Conservation (phyloP, 345 rosid genomes). For the Anastatica hierochuntica region DNA sequence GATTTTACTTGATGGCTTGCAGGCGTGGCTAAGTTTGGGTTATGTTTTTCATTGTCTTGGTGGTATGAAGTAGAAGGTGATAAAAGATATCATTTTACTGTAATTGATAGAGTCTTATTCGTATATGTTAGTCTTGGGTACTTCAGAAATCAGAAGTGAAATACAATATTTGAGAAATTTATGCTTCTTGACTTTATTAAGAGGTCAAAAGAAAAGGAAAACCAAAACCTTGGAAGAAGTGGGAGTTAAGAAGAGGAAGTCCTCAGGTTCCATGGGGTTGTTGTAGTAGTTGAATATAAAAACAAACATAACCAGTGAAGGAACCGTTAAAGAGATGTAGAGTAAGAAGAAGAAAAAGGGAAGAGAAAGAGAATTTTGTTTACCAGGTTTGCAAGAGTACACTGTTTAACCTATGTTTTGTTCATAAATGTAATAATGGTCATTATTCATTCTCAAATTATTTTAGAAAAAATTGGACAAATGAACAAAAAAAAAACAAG, state of each 20-base stretch:
- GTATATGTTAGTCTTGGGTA: not conserved
- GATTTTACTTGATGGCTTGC: slow-evolving; percentile 34
- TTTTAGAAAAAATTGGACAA: no score
- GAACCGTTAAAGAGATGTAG: not conserved
- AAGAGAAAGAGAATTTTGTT: not conserved
- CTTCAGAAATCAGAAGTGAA: slow-evolving; percentile 6
- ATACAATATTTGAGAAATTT: not conserved
- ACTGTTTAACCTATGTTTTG: no score
- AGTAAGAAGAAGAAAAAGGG: not conserved
- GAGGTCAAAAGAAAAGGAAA: not conserved
- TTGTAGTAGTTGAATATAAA: slow-evolving; percentile 47
- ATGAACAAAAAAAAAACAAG: no score
- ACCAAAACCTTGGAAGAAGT: slow-evolving; percentile 24
- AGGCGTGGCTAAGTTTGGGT: slow-evolving; percentile 46
- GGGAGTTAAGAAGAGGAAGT: slow-evolving; percentile 51
- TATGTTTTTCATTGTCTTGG: slow-evolving; percentile 56
- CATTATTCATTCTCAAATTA: no score
- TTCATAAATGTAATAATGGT: no score
- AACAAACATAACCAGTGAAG: not conserved
- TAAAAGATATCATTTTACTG: slow-evolving; percentile 39
- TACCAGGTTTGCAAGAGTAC: slow-evolving; percentile 89
- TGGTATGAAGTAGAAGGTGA: slow-evolving; percentile 25
- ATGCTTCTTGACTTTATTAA: not conserved
- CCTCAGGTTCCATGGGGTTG: slow-evolving; percentile 74
- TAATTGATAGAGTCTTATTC: not conserved